Base-by-base conservation (phyloP, 192 early-diverging fungal genomes). In the Coemansia sp. region DNA sequence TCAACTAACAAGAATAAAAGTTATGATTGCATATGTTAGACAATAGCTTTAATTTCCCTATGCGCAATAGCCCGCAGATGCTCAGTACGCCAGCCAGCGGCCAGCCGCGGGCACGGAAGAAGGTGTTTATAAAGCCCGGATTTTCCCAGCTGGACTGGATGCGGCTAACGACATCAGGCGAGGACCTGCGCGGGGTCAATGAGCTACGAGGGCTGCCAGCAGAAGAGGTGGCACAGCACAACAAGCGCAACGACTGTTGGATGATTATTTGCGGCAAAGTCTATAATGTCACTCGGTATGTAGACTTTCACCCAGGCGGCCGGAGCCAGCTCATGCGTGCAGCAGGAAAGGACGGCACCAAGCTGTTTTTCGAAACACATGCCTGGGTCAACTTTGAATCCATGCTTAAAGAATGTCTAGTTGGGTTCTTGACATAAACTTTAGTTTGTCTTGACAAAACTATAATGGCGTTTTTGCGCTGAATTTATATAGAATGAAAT, bases 331-430 rank as follows among this genome's bases (percentile, higher is more conserved):
- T 93, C 20, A 85, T 93, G 88, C 82, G 88, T 11, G 82, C 74
- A n/a, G 95, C 97, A 4, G 96, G 96, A 40, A 91, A 90, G 59
- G 96, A 98, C 56, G 93, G 91, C 5, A 94, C 96, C 5, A 85
- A 88, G 71, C 75, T 97, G 47, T 96, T 97, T 62, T 88, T 84
- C 54, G 83, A 87, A 48, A 93, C 89, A 10, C 97, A 98, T 77
- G 82, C 90, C 54, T 98, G 97, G 97, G 95, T 98, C 19, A 98
- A 98, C 68, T 80, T 87, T 20, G 94, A 97, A n/a, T 84, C 75
- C 19, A 84, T 96, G 78, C 81, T 96, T 22, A 91, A 94, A 51
- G 84, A 86, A 52, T 96, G 95, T 53, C 66, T 90, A 11, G 87
- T 93, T 21, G 91, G 91, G 2, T 63, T 78, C 40, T 17, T 48